Evolutionary conservation across 1,284 basidiomycete genomes (phyloP).

Genomic region (Microbotryomycetes sp.): DNA sequence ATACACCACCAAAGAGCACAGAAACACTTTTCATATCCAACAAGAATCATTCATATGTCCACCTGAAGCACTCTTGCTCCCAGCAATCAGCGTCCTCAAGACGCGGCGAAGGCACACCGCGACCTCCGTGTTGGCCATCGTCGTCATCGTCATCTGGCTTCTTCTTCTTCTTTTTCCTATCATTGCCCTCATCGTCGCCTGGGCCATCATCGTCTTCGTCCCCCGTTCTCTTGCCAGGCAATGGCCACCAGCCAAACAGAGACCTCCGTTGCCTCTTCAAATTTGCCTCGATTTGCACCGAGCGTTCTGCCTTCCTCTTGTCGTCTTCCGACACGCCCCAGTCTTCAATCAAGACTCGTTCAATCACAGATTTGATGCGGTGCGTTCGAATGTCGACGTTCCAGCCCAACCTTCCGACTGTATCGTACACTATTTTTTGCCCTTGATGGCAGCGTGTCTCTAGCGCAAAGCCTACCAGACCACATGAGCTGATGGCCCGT

Average conservation of each 20-base stretch:
- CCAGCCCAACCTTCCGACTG: conserved; percentile 77
- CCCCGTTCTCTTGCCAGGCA: conserved; percentile 6
- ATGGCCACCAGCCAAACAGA: conserved; percentile 7
- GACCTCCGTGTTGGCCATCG: conserved; percentile 28
- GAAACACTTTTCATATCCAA: neutral
- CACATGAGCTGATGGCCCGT: conserved; percentile 41
- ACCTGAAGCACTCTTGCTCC: conserved; percentile 36
- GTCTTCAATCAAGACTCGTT: conserved; percentile 62
- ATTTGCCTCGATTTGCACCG: neutral
- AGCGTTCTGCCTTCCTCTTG: neutral
- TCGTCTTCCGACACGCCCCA: conserved; percentile 52
- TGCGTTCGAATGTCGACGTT: conserved; percentile 69
- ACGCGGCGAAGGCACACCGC: conserved; percentile 32
- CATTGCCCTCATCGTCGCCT: conserved; percentile 8
- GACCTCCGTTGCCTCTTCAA: neutral
- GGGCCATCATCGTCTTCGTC: conserved; percentile 9
- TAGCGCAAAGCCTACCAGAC: conserved; percentile 39
- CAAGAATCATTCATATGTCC: conserved; percentile 30
- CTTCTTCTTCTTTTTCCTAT: no score
- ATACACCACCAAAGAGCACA: neutral
- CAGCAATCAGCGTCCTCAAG: conserved; percentile 28
- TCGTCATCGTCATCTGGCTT: conserved; percentile 14
- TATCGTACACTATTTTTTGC: conserved; percentile 78
- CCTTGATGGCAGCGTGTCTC: conserved; percentile 66
- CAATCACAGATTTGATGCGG: conserved; percentile 66